Conservation (phyloP, 495 filamentous ascomycete species). For the Neurospora sp. region DNA sequence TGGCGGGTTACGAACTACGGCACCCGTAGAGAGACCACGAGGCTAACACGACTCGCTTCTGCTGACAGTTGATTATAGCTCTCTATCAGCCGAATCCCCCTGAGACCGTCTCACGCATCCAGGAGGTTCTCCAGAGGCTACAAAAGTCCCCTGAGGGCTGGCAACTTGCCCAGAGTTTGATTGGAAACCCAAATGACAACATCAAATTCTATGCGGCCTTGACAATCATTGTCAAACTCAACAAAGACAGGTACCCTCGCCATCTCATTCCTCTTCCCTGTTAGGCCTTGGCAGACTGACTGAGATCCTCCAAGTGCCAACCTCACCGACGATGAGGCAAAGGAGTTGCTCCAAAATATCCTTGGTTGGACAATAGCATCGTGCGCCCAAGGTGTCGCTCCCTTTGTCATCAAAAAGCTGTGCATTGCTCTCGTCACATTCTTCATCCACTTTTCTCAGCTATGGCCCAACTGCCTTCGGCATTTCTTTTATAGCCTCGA, state of each 20-base stretch:
- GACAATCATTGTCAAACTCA: slow-evolving; percentile 87
- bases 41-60: slow-evolving; percentile 6
- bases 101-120: slow-evolving; percentile 53
- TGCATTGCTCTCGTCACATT: slow-evolving; percentile 73
- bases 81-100: slow-evolving; percentile 63
- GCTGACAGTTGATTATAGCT: slow-evolving; percentile 45
- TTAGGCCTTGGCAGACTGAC: not conserved
- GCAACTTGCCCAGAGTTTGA: slow-evolving; percentile 68
- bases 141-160: slow-evolving; percentile 75
- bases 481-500: slow-evolving; percentile 58
- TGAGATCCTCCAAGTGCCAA: slow-evolving; percentile 36
- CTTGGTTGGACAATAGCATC: slow-evolving; percentile 56
- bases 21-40: not conserved
- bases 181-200: slow-evolving; percentile 53
- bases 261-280: not conserved
- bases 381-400: slow-evolving; percentile 45
- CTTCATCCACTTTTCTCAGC: slow-evolving; percentile 59
- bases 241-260: slow-evolving; percentile 57
- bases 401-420: slow-evolving; percentile 70
- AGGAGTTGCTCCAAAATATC: slow-evolving; percentile 57
- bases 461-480: slow-evolving; percentile 59
- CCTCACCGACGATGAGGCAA: slow-evolving; percentile 49
- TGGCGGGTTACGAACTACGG: not conserved
- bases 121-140: slow-evolving; percentile 64
- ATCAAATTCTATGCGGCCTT: slow-evolving; percentile 90